Conservation (phyloP, 2,329 filamentous ascomycete genomes). For the Epichloe amarillans region DNA sequence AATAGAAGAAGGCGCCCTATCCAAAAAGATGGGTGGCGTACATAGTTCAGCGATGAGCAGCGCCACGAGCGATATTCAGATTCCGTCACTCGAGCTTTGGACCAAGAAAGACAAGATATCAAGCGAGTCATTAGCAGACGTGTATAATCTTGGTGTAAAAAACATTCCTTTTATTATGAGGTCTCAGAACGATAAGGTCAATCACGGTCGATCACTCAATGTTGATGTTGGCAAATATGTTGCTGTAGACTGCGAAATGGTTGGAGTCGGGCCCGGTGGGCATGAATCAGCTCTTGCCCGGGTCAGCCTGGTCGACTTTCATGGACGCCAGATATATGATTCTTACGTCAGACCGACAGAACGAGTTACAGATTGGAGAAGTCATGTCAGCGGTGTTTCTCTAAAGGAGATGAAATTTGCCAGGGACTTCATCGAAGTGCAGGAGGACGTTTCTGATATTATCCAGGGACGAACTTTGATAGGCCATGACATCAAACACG, state of each 20-base stretch:
- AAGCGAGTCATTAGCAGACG: conserved; percentile 44
- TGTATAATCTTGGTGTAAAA: conserved; percentile 42
- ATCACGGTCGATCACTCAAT: conserved; percentile 47
- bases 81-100: conserved; percentile 46
- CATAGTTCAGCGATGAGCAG: conserved; percentile 34
- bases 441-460: conserved; percentile 54
- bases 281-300: conserved; percentile 68
- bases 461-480: conserved; percentile 61
- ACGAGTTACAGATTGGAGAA: conserved; percentile 80
- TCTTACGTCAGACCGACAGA: conserved; percentile 73
- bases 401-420: conserved; percentile 58
- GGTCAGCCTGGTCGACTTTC: conserved; percentile 85
- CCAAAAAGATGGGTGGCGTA: conserved; percentile 38
- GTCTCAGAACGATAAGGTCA: conserved; percentile 38
- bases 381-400: conserved; percentile 69
- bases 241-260: conserved; percentile 96
- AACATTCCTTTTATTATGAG: conserved; percentile 34
- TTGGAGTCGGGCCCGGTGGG: conserved; percentile 63
- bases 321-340: conserved; percentile 86
- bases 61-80: conserved; percentile 26
- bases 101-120: conserved; percentile 48
- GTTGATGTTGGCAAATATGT: conserved; percentile 78
- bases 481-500: conserved; percentile 73
- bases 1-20: conserved; percentile 7
- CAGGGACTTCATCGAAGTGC: conserved; percentile 63